Percentiles rank a stretch among this genome's conserved stretches.
phyloP scores from a whole-genome alignment of 139 green algal genomes.

The Diplosphaera chodatii region DNA sequence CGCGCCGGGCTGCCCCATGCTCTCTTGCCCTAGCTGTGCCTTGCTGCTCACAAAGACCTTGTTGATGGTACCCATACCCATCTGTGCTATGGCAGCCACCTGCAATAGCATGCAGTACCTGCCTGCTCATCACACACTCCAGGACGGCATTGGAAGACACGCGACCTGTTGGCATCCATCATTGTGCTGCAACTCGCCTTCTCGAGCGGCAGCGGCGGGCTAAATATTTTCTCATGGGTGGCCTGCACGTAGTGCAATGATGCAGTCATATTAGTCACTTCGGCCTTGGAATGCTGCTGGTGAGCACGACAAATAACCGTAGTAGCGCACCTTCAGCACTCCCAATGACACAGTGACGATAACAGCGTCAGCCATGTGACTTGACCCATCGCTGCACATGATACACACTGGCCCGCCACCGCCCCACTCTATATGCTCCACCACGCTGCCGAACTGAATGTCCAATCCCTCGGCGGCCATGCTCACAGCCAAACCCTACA shows the following conservation, averaged over 20 bases:
- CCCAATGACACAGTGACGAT: not conserved
- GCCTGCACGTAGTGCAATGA: not conserved
- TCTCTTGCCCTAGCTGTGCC: too few species aligned
- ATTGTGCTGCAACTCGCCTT: not conserved
- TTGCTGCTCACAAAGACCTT: not conserved
- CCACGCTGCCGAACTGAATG: not conserved
- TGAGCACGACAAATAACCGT: too few species aligned
- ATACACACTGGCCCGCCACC: not conserved
- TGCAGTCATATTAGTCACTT: too few species aligned
- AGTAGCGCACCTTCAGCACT: not conserved
- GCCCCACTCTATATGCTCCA: not conserved
- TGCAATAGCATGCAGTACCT: too few species aligned
- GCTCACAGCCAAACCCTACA: not conserved
- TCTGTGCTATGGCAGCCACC: not conserved
- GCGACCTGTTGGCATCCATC: too few species aligned
- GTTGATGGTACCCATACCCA: not conserved
- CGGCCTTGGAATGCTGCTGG: too few species aligned
- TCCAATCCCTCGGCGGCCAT: not conserved
- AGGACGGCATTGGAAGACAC: too few species aligned
- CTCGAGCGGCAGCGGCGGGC: not conserved
- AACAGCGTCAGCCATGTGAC: not conserved
- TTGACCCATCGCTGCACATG: not conserved
- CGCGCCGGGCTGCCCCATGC: not conserved
- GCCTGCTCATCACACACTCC: too few species aligned
- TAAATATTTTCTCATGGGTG: not conserved